These are phyloP conservation scores for Epichloe aotearoae DNA, from an alignment of 2,329 filamentous ascomycete species.

Conservation along the genomic window DNA sequence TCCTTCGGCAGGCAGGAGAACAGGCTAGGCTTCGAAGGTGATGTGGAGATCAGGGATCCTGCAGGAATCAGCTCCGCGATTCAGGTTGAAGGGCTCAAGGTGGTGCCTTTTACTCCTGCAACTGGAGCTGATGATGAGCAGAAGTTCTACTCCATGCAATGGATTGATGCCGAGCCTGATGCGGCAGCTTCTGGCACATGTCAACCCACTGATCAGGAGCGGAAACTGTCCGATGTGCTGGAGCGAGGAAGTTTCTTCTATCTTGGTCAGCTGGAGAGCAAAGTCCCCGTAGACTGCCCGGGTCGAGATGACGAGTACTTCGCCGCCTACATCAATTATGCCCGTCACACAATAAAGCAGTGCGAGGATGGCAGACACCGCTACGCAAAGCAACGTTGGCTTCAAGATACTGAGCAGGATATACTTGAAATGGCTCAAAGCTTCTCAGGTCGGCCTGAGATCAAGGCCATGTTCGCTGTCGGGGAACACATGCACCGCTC, in stretches of 20 bases:
- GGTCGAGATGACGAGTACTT: not conserved
- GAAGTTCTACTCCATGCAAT: not conserved
- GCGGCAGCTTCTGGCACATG: not conserved
- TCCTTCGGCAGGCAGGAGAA: not conserved
- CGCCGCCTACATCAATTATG: not conserved
- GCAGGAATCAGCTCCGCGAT: not conserved
- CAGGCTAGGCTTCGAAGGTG: not conserved
- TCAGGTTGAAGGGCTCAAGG: not conserved
- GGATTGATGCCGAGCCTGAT: not conserved
- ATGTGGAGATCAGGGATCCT: not conserved
- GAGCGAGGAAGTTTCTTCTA: not conserved
- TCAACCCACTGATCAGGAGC: not conserved
- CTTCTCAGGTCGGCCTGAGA: conserved; percentile 3
- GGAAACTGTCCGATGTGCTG: not conserved
- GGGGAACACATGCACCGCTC: conserved; percentile 21
- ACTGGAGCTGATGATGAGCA: not conserved
- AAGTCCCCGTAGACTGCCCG: not conserved
- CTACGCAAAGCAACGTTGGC: not conserved
- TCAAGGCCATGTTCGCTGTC: conserved; percentile 16
- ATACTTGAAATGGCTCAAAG: not conserved
- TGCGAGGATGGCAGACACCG: not conserved
- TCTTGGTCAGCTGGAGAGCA: not conserved
- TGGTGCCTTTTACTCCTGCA: not conserved
- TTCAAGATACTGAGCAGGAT: not conserved
- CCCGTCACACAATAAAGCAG: not conserved